A percentile compares a stretch with the other conserved stretches of the same genome.
Conservation (phyloP, 2,329 filamentous ascomycete genomes). For the Colletotrichum coccodes region DNA sequence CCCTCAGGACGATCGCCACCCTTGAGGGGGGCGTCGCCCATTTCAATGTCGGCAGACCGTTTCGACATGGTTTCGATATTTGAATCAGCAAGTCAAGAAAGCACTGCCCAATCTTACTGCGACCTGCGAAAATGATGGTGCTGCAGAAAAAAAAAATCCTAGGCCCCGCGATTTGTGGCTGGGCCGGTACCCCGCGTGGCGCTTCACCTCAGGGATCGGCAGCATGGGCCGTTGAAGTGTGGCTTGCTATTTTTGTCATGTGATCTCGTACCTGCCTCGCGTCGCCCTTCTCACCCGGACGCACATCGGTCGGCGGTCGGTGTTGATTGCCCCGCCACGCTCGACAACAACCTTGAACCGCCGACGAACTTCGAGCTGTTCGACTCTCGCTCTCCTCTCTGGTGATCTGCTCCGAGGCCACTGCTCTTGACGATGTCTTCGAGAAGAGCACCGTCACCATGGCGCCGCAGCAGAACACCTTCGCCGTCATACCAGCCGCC, state of each 20-base stretch:
- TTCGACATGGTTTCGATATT: conserved; percentile 63
- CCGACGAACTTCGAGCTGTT: not conserved
- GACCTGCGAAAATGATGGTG: conserved; percentile 4
- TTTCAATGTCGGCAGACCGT: conserved; percentile 62
- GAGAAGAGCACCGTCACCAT: conserved; percentile 38
- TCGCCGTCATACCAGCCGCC: conserved; percentile 53
- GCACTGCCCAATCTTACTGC: not conserved
- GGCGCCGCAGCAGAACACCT: conserved; percentile 52
- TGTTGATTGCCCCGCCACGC: conserved; percentile 26
- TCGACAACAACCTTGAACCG: not conserved
- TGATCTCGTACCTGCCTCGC: conserved; percentile 21
- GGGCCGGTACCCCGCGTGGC: conserved; percentile 30
- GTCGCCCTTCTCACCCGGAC: not conserved
- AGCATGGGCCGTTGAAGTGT: not conserved
- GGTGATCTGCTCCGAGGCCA: not conserved
- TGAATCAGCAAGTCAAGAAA: not conserved
- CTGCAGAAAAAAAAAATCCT: conserved; percentile 19
- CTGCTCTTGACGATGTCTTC: conserved; percentile 13
- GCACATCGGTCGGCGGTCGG: not conserved
- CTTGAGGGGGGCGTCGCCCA: conserved; percentile 64
- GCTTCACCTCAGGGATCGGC: not conserved
- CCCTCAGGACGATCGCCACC: conserved; percentile 69
- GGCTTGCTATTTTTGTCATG: not conserved
- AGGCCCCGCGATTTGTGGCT: conserved; percentile 34
- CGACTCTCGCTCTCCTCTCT: not conserved